These are phyloP conservation scores for Epichloe amarillans DNA, from an alignment of 2,329 filamentous ascomycete genomes.

Conservation along the genomic window DNA sequence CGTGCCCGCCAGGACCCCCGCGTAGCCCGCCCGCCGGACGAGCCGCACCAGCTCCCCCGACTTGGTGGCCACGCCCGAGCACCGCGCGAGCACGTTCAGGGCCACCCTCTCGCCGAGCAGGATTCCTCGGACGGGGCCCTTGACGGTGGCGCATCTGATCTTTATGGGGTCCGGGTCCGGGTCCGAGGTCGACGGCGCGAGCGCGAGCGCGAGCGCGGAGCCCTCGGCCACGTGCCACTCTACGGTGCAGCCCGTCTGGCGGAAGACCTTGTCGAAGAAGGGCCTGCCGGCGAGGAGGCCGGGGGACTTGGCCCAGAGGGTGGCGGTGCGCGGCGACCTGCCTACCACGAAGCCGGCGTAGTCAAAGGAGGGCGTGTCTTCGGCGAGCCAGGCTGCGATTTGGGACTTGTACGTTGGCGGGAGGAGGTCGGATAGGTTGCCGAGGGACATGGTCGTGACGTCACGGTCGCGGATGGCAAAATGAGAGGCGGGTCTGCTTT, in stretches of 20 bases:
- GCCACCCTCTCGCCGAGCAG: constrained; percentile 90
- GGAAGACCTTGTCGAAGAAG: constrained; percentile 90
- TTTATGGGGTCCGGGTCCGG: constrained; percentile 21
- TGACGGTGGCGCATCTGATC: constrained; percentile 63
- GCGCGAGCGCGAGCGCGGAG: constrained; percentile 21
- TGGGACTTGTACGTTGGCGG: constrained; percentile 73
- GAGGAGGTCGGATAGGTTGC: constrained; percentile 53
- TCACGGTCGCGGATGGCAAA: neutral
- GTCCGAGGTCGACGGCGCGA: constrained; percentile 31
- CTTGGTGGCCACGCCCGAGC: constrained; percentile 77
- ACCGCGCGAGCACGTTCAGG: constrained; percentile 78
- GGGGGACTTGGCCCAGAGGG: constrained; percentile 52
- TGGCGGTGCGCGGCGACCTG: constrained; percentile 47
- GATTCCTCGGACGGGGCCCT: constrained; percentile 64
- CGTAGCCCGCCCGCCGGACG: constrained; percentile 56
- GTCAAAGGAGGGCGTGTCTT: constrained; percentile 94
- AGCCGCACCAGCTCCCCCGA: constrained; percentile 40
- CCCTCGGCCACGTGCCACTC: constrained; percentile 80
- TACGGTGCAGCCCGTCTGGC: constrained; percentile 80
- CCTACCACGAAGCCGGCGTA: constrained; percentile 96
- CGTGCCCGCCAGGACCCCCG: constrained; percentile 79
- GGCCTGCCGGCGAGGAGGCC: constrained; percentile 84
- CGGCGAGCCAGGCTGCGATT: constrained; percentile 76
- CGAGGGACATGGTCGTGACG: constrained; percentile 9
- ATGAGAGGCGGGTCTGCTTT: neutral